These are phyloP conservation scores for Pseudogymnoascus sp. DNA, from an alignment of 2,329 filamentous ascomycete genomes.

Conservation along the genomic window DNA sequence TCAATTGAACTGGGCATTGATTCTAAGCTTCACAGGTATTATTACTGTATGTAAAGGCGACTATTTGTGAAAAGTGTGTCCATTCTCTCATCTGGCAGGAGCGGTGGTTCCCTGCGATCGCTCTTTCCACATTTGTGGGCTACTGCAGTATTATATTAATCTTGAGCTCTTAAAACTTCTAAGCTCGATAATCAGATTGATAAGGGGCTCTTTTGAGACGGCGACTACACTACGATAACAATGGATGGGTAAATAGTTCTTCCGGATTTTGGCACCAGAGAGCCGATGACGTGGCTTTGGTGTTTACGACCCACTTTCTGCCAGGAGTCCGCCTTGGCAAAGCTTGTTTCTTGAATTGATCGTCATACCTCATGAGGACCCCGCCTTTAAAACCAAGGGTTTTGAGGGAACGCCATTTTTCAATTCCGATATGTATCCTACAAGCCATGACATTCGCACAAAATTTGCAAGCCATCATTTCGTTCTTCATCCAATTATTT, in stretches of 20 bases:
- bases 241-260: not conserved
- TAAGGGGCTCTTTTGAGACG: not conserved
- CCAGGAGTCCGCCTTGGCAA: not conserved
- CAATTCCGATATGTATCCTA: not conserved
- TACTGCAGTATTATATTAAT: not conserved
- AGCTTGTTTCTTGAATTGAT: not conserved
- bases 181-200: not conserved
- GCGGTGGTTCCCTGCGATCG: not conserved
- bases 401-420: not conserved
- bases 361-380: not conserved
- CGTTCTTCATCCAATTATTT: constrained; percentile 25
- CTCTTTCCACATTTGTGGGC: not conserved
- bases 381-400: not conserved
- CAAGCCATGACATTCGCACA: constrained; percentile 14
- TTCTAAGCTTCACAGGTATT: not conserved
- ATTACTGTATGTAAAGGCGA: not conserved
- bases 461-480: constrained; percentile 15
- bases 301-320: not conserved
- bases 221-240: not conserved
- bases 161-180: not conserved
- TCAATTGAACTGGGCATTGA: not conserved
- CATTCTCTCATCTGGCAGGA: not conserved
- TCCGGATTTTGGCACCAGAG: not conserved
- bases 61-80: not conserved
- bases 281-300: not conserved